Base-by-base conservation (phyloP, 495 filamentous ascomycete genomes). In the Lophiotrema nucula region DNA sequence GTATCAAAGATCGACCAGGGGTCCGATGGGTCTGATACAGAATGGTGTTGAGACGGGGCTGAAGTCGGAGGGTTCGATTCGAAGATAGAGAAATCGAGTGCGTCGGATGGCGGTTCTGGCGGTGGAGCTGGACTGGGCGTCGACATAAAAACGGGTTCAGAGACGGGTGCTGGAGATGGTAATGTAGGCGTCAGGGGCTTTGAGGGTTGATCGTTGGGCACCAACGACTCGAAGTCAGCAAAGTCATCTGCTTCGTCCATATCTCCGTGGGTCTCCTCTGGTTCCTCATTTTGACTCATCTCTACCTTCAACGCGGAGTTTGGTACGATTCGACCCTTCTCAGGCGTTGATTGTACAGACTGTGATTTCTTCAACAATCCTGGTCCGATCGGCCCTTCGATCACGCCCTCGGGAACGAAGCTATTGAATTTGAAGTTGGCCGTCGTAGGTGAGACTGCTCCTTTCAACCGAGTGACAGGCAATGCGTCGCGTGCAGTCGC, bases 61-160 rank as follows among this genome's bases (percentile, higher is more conserved):
- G 50, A 13, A 16, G 56, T 19, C 4, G 46, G 56, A 2, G 51
- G 42, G 0, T 51, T 19, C n/a, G 55, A 54, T 18, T 65, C 56
- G 47, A 65, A 65, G 50, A 65, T 51, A 2, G 62, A 65, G 53
- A 65, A 60, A 37, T 65, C 62, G 46, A 35, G 39, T 11, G 31
- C 8, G 8, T 35, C 8, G 31, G 35, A 27, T 49, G 50, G 61
- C 31, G 37, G 6, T 2, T 45, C 33, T 24, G 28, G 24, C 6
- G 42, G 47, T 16, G 37, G 13, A 21, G 25, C 0, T 43, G 19
- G 3, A 19, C 19, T 35, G 4, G 10, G 2, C 16, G 45, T 42
- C 5, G 35, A 4, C n/a, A n/a, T n/a, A n/a, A n/a, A 11, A 26
- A 18, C 4, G 21, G 18, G 50, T 12, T 43, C 4, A 23, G 4